phyloP scores from a whole-genome alignment of 1,139 yeast genomes.

The Yamadazyma jaroonii region DNA sequence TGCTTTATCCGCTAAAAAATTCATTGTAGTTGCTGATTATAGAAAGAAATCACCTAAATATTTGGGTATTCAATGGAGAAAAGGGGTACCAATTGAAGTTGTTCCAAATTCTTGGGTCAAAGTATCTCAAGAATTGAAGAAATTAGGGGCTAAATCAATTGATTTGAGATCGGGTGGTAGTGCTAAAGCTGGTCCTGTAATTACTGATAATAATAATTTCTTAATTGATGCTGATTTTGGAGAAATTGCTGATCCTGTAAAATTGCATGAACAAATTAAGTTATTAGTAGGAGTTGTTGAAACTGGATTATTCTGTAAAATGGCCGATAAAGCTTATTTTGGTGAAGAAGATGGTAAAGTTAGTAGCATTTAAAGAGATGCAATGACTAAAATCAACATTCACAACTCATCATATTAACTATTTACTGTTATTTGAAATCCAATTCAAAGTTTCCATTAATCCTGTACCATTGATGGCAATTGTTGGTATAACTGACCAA shows the following conservation, averaged over 20 bases:
- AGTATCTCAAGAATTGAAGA: constrained; percentile 59
- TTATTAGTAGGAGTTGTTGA: constrained; percentile 91
- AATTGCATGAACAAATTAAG: constrained; percentile 66
- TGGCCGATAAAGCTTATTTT: constrained; percentile 81
- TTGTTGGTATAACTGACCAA: constrained; percentile 77
- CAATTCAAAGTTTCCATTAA: constrained; percentile 71
- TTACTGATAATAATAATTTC: constrained; percentile 94
- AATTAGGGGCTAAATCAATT: constrained; percentile 66
- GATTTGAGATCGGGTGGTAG: constrained; percentile 80
- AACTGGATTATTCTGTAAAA: constrained; percentile 78
- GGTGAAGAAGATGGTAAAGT: constrained; percentile 80
- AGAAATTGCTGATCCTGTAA: constrained; percentile 56
- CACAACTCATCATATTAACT: constrained; percentile 7
- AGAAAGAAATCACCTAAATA: constrained; percentile 66
- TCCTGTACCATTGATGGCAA: constrained; percentile 75
- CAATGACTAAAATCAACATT: background rate
- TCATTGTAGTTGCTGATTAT: constrained; percentile 89
- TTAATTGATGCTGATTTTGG: constrained; percentile 95
- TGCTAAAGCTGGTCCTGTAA: constrained; percentile 97
- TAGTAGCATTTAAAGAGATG: constrained; percentile 1
- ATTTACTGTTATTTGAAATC: constrained; percentile 62
- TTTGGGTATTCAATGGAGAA: constrained; percentile 79
- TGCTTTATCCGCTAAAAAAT: constrained; percentile 73
- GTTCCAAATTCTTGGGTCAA: constrained; percentile 86
- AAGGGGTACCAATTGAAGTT: constrained; percentile 94